These are phyloP conservation scores for Camellia granthamiana DNA, from an alignment of 148 eudicot genomes.

Conservation along the genomic window DNA sequence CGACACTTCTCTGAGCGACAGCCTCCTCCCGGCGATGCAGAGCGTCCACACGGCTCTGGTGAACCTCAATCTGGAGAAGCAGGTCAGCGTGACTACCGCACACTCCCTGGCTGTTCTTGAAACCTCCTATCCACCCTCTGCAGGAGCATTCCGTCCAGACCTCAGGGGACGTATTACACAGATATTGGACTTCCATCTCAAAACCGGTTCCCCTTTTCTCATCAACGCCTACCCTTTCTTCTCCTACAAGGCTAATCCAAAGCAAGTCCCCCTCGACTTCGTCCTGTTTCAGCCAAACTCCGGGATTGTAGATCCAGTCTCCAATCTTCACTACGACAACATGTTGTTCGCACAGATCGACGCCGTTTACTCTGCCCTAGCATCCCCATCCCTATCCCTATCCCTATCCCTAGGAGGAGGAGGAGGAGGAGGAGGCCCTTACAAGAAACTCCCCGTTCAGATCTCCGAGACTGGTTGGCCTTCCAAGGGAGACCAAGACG, in stretches of 20 bases:
- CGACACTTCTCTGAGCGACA: conserved; percentile 43
- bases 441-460: conserved; percentile 49
- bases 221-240: conserved; percentile 90
- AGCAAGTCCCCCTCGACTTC: conserved; percentile 60
- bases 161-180: conserved; percentile 39
- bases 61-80: conserved; percentile 36
- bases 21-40: conserved; percentile 76
- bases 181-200: conserved; percentile 56
- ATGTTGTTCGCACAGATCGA: conserved; percentile 95
- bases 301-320: conserved; percentile 50
- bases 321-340: conserved; percentile 66
- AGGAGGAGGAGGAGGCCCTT: conserved; percentile 1
- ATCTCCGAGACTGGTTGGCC: conserved; percentile 98
- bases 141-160: conserved; percentile 58
- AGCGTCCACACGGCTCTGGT: conserved; percentile 52
- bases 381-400: background rate
- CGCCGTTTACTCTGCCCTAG: conserved; percentile 69
- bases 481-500: conserved; percentile 77
- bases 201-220: conserved; percentile 65
- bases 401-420: too few species aligned
- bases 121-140: conserved; percentile 76
- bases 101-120: conserved; percentile 63
- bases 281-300: conserved; percentile 55
- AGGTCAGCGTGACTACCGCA: conserved; percentile 67
- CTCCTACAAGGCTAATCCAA: conserved; percentile 69